Evolutionary conservation across 768 basidiomycete genomes (phyloP).

Genomic region (Lentinula raphanica): DNA sequence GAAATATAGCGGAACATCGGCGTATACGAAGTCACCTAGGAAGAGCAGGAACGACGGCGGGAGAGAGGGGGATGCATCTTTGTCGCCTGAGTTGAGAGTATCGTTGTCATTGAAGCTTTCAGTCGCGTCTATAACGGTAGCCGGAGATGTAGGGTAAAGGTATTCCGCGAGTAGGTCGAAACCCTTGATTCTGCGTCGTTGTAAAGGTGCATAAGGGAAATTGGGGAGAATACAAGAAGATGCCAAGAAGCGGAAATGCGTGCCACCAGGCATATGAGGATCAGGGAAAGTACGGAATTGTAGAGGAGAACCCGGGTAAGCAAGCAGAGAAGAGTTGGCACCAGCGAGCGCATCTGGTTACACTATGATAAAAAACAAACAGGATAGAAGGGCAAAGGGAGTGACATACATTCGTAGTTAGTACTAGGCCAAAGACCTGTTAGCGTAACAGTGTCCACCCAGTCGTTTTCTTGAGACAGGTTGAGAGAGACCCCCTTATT

Average conservation of each 20-base stretch:
- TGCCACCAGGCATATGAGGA: conserved; percentile 45
- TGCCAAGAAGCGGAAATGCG: conserved; percentile 64
- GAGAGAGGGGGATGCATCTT: conserved; percentile 5
- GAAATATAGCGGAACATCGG: conserved; percentile 61
- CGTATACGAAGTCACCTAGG: conserved; percentile 74
- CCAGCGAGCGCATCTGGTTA: conserved; percentile 36
- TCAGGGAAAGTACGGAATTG: conserved; percentile 74
- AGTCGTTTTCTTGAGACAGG: conserved; percentile 45
- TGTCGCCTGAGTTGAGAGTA: not conserved
- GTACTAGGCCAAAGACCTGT: conserved; percentile 64
- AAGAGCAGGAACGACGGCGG: conserved; percentile 60
- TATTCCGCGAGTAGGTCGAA: conserved; percentile 60
- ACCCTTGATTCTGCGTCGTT: conserved; percentile 51
- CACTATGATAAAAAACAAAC: conserved; percentile 6
- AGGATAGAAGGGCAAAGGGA: conserved; percentile 1
- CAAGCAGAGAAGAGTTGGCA: conserved; percentile 39
- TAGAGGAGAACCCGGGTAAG: conserved; percentile 47
- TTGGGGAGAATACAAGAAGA: conserved; percentile 66
- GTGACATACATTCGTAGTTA: conserved; percentile 58
- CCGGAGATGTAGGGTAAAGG: conserved; percentile 27
- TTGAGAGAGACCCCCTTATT: conserved; percentile 47
- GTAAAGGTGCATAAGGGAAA: conserved; percentile 63
- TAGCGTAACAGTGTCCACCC: conserved; percentile 51
- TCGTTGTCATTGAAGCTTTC: not conserved
- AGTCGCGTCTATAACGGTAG: not conserved